Conservation (phyloP, 2,329 filamentous ascomycete genomes). For the Clarireedia monteithiana region DNA sequence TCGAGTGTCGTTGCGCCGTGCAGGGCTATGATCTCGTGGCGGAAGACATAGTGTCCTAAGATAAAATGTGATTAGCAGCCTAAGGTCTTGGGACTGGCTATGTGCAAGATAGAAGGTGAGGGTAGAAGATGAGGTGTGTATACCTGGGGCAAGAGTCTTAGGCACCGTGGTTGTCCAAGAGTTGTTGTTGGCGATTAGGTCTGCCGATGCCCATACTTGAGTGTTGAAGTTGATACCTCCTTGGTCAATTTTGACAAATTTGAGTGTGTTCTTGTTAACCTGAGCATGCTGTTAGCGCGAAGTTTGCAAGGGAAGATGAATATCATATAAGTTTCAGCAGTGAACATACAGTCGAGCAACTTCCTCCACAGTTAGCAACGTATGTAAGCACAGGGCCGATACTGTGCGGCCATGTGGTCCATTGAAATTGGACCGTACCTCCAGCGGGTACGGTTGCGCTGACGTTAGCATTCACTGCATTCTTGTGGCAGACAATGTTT, state of each 20-base stretch:
- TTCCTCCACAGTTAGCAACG: constrained; percentile 29
- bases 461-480: constrained; percentile 34
- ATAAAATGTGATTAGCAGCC: constrained; percentile 28
- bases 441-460: constrained; percentile 38
- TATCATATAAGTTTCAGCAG: background rate
- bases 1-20: constrained; percentile 25
- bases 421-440: constrained; percentile 38
- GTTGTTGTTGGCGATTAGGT: constrained; percentile 1
- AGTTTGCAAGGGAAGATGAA: constrained; percentile 21
- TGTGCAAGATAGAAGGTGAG: background rate
- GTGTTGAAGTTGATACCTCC: background rate
- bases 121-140: background rate
- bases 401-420: constrained; percentile 44
- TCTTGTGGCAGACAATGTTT: constrained; percentile 43
- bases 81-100: background rate
- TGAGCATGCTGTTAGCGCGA: background rate
- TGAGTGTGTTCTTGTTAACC: constrained; percentile 2
- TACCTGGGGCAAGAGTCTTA: constrained; percentile 2
- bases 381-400: constrained; percentile 30
- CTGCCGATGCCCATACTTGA: background rate
- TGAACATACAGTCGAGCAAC: constrained; percentile 30
- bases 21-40: constrained; percentile 39
- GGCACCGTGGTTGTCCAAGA: constrained; percentile 1
- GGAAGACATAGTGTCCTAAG: constrained; percentile 43
- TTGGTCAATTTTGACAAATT: constrained; percentile 5